phyloP scores from a whole-genome alignment of 2,329 filamentous ascomycete species.

The Apiospora kogelbergensis region DNA sequence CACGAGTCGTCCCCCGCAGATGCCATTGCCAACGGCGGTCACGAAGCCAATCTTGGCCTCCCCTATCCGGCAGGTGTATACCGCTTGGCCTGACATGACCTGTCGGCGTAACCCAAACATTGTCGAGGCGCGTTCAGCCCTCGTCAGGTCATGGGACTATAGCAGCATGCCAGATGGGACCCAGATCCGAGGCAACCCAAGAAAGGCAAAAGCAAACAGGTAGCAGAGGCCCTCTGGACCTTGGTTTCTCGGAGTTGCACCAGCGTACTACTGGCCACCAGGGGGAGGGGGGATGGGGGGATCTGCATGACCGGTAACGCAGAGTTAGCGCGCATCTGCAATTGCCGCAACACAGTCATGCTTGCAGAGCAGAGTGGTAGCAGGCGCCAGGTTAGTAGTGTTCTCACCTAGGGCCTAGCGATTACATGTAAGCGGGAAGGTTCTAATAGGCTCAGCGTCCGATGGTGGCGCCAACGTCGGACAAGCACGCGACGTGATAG shows the following conservation, averaged over 20 bases:
- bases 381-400: background rate
- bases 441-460: slow-evolving; percentile 5
- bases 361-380: background rate
- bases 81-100: background rate
- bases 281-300: background rate
- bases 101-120: slow-evolving; percentile 1
- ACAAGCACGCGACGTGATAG: background rate
- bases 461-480: background rate
- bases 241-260: background rate
- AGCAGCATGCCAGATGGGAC: background rate
- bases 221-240: background rate
- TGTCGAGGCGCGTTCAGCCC: background rate
- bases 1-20: slow-evolving; percentile 5
- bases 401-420: background rate
- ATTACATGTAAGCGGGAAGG: slow-evolving; percentile 1
- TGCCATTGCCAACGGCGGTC: background rate
- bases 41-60: slow-evolving; percentile 2
- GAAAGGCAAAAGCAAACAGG: background rate
- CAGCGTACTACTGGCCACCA: background rate
- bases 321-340: slow-evolving; percentile 5
- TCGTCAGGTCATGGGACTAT: background rate
- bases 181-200: background rate
- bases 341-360: slow-evolving; percentile 4
- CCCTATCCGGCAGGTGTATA: slow-evolving; percentile 3
- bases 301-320: slow-evolving; percentile 6